A percentile compares a stretch with the other conserved stretches of the same genome.
These are phyloP conservation scores for Craspedostauros australis DNA, from an alignment of 108 stramenopile species.

Conservation along the genomic window DNA sequence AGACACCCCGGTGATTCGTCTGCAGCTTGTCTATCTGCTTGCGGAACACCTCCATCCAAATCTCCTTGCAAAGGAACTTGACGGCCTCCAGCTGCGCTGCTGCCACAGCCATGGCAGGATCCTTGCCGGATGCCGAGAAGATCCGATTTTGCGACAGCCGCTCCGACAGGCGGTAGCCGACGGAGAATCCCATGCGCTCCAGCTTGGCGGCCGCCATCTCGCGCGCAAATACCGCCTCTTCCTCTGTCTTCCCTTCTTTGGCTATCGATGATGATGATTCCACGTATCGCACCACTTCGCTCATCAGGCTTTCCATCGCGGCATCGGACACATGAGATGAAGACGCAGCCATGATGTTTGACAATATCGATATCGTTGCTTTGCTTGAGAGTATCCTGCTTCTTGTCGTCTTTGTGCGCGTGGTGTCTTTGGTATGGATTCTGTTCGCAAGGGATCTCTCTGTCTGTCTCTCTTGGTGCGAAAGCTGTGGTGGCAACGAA, in stretches of 20 bases:
- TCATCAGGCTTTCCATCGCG: slow-evolving; percentile 70
- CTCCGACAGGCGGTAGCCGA: slow-evolving; percentile 87
- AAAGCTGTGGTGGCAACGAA: too few relatives aligned
- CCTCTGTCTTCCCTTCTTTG: slow-evolving; percentile 32
- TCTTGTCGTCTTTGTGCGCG: too few relatives aligned
- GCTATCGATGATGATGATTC: slow-evolving; percentile 36
- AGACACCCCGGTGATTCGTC: slow-evolving; percentile 92
- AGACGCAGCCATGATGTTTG: too few relatives aligned
- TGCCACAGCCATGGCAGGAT: slow-evolving; percentile 34
- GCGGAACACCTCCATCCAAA: slow-evolving; percentile 89
- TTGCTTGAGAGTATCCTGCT: too few relatives aligned
- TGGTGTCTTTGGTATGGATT: too few relatives aligned
- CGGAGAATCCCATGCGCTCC: slow-evolving; percentile 90
- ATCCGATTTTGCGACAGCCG: slow-evolving; percentile 75
- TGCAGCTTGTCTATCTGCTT: slow-evolving; percentile 95
- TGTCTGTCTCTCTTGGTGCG: too few relatives aligned
- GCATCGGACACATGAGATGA: slow-evolving; percentile 59
- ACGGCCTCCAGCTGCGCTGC: slow-evolving; percentile 82
- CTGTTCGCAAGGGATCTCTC: too few relatives aligned
- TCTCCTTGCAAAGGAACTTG: slow-evolving; percentile 93
- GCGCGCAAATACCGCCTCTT: slow-evolving; percentile 38
- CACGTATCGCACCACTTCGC: slow-evolving; percentile 69
- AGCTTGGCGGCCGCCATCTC: slow-evolving; percentile 79
- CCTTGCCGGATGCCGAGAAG: slow-evolving; percentile 46
- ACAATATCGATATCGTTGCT: too few relatives aligned